Base-by-base conservation (phyloP, 495 filamentous ascomycete species). In the Trichodelitschia bisporula region DNA sequence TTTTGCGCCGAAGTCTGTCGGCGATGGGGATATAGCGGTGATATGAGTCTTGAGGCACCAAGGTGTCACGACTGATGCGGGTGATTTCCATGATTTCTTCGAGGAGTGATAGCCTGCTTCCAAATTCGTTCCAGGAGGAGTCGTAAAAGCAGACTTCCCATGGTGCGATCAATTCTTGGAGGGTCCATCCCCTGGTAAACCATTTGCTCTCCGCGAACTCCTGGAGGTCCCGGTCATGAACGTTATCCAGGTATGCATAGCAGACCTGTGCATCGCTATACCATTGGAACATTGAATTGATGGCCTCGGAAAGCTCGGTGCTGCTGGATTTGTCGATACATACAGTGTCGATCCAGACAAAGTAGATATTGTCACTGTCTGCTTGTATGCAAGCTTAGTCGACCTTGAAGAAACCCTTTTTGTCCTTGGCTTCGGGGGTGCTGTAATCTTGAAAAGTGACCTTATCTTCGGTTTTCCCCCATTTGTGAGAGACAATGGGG, bases 341-440 rank as follows among this genome's bases (percentile, higher is more conserved):
- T 30, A 50, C 56, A 2, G 55, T 58, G 39, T 58, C 55, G 4
- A 58, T 34, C 55, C 54, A 58, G 0, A 42, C 33, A 35, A 43
- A 56, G 2, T 46, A 17, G 3, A 38, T 31, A 8, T 37, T 32
- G 17, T 40, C 31, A 2, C 14, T n/a, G 1, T 15, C 3, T 4
- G 49, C 46, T 30, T 29, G 25, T 2, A 13, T 28, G 26, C 49
- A 52, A 24, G 19, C 35, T 0, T 20, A 8, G 4, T 30, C 2
- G 2, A 49, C 36, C 27, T 54, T 54, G 11, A 18, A 6, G 20
- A 38, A 49, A n/a, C n/a, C n/a, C n/a, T n/a, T n/a, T n/a, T 24
- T 24, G 2, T 18, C 24, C 10, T 28, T 28, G 13, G 31, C 31
- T 16, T 13, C 21, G n/a, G n/a, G n/a, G n/a, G n/a, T 28, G 6